Evolutionary conservation across 176 grass and related monocot genomes (phyloP), one percentile per base, ranked within the genome.

Genomic region (Oryza nivara): DNA sequence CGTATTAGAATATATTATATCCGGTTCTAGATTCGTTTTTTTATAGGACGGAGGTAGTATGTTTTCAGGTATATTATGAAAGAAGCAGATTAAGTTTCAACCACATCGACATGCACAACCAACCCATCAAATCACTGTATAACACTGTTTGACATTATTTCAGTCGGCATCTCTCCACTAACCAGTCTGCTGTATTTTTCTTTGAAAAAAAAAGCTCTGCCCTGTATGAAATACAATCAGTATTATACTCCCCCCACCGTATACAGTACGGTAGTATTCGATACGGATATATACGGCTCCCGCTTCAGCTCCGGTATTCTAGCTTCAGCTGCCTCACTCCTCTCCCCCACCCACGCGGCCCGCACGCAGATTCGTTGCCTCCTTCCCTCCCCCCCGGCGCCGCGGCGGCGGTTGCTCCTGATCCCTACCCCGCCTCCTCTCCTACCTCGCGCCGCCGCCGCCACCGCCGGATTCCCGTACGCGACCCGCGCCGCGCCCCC

Each of bases 381-480:
- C 34, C 34, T 40, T 16, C 34, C 40, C 19, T 28, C 81, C 34
- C 40, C 26, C 19, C 41, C 81, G 32, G 28, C 86, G 68, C 58
- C 43, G 44, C 60, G 81, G 74, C 87, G 69, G 74, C 87, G 69
- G 75, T 79, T 80, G 36, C 70, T 13, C 61, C 70, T 36, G 45
- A 83, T 73, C 66, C 56, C 67, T 63, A 41, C 67, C 67, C 54
- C 45, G 36, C 35, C 19, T 58, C 28, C 77, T 56, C 44, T 30
- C 70, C 43, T 44, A 43, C 41, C 68, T 70, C 46, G 15, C 80
- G 66, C 74, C n/a, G 66, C 52, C 76, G 58, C 74, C 52, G 5
- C 52, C 30, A 32, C 30, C 30, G 30, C 30, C 30, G 5, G 22
- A 34, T 36, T 54, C 28, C 77, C 68, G 26, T 28, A 8, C 30